Conservation (phyloP, 352 stramenopile genomes). For the Globisporangium spinosum region DNA sequence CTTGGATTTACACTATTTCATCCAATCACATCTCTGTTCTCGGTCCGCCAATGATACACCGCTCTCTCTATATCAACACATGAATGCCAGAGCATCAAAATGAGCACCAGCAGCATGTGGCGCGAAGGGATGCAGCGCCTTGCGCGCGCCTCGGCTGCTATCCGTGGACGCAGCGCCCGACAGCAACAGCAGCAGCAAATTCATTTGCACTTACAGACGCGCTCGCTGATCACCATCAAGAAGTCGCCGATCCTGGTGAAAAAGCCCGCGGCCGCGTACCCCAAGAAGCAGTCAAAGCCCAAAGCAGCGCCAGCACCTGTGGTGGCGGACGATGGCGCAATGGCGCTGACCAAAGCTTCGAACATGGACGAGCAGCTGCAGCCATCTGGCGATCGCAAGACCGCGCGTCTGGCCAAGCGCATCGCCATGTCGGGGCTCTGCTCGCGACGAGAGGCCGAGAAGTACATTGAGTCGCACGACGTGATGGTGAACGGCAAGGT, state of each 20-base stretch:
- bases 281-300: conserved; percentile 17
- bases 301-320: background rate
- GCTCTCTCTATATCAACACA: background rate
- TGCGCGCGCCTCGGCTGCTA: background rate
- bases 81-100: background rate
- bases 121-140: conserved; percentile 9
- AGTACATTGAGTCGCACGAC: conserved; percentile 62
- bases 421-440: conserved; percentile 81
- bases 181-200: background rate
- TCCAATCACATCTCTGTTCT: background rate
- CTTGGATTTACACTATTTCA: background rate
- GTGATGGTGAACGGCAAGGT: conserved; percentile 77
- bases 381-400: background rate
- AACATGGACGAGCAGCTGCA: too few relatives aligned
- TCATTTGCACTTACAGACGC: background rate
- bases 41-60: background rate
- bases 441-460: conserved; percentile 82
- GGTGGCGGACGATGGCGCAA: background rate
- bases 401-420: conserved; percentile 71
- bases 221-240: conserved; percentile 29
- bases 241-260: conserved; percentile 21
- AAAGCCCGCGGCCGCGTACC: background rate
- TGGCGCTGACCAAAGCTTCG: background rate
- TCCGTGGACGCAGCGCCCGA: background rate
- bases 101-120: conserved; percentile 1